Evolutionary conservation across 768 basidiomycete species (phyloP), one percentile per base, ranked within the genome.

Genomic region (Russula vinacea): DNA sequence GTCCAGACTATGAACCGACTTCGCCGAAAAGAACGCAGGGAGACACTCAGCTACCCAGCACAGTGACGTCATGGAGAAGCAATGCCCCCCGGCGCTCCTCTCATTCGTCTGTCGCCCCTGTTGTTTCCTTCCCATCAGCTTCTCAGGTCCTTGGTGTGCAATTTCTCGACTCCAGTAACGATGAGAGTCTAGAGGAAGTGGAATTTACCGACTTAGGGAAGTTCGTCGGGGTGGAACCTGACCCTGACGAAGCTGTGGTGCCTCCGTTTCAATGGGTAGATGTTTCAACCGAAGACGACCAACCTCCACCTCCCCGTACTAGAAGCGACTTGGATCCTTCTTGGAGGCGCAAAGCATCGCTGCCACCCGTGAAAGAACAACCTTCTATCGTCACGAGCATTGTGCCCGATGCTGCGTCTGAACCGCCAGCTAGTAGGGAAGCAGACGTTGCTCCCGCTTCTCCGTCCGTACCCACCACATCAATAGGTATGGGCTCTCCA

Each of bases 121-220:
- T 76, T 73, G 24, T 75, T 77, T 16, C 68, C 33, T 67, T 69
- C 33, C 62, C 71, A 17, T 62, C 69, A 19, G 64, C 72, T 14
- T 69, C 73, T 17, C 44, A 74, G 35, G 69, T 81, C 11, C 73
- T 74, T 32, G 77, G 74, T 49, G 63, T 73, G n/a, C 73, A 73
- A 19, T 65, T 73, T 11, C 65, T 88, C n/a, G 75, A 76, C 19
- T 74, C 78, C 47, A 74, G 75, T 59, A 73, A 79, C 5, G 83
- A 81, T 24, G 88, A 87, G 68, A 81, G 85, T 60, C 79, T 92
- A 3, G 90, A 92, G 70, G 82, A 89, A n/a, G 83, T 93, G 8
- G 90, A 92, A 70, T 93, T 91, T 68, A 82, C 82, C 2, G 90
- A 93, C 53, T 78, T 92, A 72, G 88, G 79, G 49, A 87, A 84